Conservation (phyloP, 2,329 filamentous ascomycete genomes). For the Paecilomyces fulvus region DNA sequence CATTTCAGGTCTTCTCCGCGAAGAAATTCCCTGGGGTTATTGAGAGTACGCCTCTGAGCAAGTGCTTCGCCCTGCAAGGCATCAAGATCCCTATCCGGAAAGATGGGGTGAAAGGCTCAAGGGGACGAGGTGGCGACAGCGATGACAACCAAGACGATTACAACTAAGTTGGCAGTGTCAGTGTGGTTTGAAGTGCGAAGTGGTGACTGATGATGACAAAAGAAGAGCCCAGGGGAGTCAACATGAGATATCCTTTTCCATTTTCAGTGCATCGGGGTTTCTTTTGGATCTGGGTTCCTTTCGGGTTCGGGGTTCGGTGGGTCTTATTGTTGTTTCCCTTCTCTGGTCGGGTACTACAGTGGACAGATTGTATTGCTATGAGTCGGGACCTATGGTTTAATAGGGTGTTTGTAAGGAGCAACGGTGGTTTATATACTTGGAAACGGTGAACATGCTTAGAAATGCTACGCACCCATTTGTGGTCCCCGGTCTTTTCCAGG, state of each 20-base stretch:
- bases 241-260: not conserved
- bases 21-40: constrained; percentile 99
- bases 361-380: not conserved
- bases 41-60: constrained; percentile 83
- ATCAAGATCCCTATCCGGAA: constrained; percentile 97
- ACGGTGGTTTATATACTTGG: not conserved
- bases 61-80: constrained; percentile 84
- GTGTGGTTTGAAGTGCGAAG: not conserved
- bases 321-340: not conserved
- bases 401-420: not conserved
- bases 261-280: not conserved
- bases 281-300: not conserved
- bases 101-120: constrained; percentile 51
- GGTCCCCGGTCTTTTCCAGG: not conserved
- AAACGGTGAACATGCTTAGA: not conserved
- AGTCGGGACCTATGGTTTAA: not conserved
- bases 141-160: not conserved
- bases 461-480: not conserved
- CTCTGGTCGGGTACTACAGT: not conserved
- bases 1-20: constrained; percentile 88
- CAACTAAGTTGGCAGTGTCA: not conserved
- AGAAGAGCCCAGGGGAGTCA: not conserved
- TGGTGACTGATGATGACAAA: not conserved
- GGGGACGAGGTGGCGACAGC: not conserved
- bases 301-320: not conserved